Percentiles rank a stretch among this genome's conserved stretches.
phyloP scores from a whole-genome alignment of 129 eudicot genomes.

The Pulicaria dysenterica region DNA sequence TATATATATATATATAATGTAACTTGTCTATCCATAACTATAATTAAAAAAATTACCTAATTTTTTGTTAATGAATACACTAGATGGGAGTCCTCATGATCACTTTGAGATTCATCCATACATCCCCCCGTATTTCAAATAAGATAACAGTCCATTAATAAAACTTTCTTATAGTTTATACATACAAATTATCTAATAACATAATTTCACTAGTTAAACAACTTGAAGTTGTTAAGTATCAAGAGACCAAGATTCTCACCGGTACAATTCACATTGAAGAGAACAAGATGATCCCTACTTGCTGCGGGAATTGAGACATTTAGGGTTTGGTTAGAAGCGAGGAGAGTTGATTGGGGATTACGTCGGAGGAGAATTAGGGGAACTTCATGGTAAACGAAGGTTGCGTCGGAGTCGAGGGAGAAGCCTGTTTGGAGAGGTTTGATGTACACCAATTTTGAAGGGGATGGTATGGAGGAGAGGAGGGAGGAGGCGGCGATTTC shows the following conservation, averaged over 20 bases:
- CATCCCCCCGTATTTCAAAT: too few relatives aligned
- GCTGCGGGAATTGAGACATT: constrained; percentile 53
- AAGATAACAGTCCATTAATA: too few relatives aligned
- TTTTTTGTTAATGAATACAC: neutral
- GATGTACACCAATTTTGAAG: constrained; percentile 57
- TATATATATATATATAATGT: too few relatives aligned
- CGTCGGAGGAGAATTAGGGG: constrained; percentile 46
- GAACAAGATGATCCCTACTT: constrained; percentile 74
- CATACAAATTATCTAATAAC: neutral
- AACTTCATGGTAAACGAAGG: constrained; percentile 57
- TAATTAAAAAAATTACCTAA: too few relatives aligned
- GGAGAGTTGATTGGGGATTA: constrained; percentile 17
- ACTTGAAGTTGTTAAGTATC: neutral
- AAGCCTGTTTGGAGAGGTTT: constrained; percentile 93
- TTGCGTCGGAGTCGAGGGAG: constrained; percentile 81
- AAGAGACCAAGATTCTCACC: constrained; percentile 41
- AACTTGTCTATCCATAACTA: too few relatives aligned
- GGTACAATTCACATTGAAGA: constrained; percentile 87
- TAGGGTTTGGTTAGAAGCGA: constrained; percentile 60
- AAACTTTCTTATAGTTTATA: neutral
- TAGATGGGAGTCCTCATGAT: neutral
- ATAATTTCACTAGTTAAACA: neutral
- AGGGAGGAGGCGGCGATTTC: constrained; percentile 75
- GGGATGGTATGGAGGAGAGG: constrained; percentile 11
- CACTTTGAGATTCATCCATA: neutral